Percentiles rank a stretch among this genome's conserved stretches.
These are phyloP conservation scores for Ensete glaucum DNA, from an alignment of 176 grass and related monocot species.

Conservation along the genomic window DNA sequence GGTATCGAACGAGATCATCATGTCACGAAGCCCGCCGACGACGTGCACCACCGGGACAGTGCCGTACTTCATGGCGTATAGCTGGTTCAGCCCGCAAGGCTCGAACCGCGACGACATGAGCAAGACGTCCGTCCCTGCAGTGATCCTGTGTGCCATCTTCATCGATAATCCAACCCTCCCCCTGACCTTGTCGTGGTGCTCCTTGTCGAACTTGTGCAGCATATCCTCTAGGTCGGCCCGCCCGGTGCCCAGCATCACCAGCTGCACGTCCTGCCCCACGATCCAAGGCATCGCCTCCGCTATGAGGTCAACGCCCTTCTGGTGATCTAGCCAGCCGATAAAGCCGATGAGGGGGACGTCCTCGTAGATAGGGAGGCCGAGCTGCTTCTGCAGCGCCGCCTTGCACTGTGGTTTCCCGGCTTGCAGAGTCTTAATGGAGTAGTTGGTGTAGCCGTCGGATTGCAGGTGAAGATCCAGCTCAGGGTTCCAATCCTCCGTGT, in stretches of 20 bases:
- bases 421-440: slow-evolving; percentile 54
- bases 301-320: slow-evolving; percentile 93
- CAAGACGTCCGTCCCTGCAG: slow-evolving; percentile 56
- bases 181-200: slow-evolving; percentile 53
- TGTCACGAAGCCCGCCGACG: slow-evolving; percentile 79
- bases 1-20: slow-evolving; percentile 62
- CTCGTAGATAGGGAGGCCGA: slow-evolving; percentile 40
- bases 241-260: slow-evolving; percentile 74
- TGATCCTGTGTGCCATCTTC: slow-evolving; percentile 68
- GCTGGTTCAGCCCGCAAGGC: slow-evolving; percentile 92
- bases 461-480: slow-evolving; percentile 50
- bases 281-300: slow-evolving; percentile 80
- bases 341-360: slow-evolving; percentile 70
- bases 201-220: slow-evolving; percentile 43
- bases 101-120: slow-evolving; percentile 90
- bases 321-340: slow-evolving; percentile 64
- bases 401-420: slow-evolving; percentile 64
- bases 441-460: slow-evolving; percentile 80
- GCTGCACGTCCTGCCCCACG: slow-evolving; percentile 64
- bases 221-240: slow-evolving; percentile 66
- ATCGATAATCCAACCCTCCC: slow-evolving; percentile 80
- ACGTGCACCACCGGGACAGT: slow-evolving; percentile 85
- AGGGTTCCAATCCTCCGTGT: slow-evolving; percentile 63
- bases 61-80: slow-evolving; percentile 87
- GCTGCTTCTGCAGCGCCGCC: slow-evolving; percentile 66